Evolutionary conservation across 2,329 filamentous ascomycete genomes (phyloP), one percentile per base, ranked within the genome.

Genomic region (Tolypocladium inflatum): DNA sequence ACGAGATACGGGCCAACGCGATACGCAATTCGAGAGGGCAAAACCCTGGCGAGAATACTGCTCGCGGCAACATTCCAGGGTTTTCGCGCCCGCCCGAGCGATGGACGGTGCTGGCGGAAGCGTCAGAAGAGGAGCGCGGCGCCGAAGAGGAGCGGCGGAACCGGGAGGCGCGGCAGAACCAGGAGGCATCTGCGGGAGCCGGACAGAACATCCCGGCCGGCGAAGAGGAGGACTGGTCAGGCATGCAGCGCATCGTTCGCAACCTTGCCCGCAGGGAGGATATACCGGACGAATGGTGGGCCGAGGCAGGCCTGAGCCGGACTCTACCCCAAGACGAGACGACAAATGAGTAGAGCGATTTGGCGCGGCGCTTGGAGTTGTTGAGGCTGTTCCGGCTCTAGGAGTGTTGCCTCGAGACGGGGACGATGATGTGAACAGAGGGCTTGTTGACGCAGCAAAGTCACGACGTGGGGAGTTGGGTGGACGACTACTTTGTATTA

Each of bases 271-370:
- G 82, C 21, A 78, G 89, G 30, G 82, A 90, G 66, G 88, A 92
- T 64, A 87, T 94, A 57, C 88, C 89, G 0, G 89, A 94, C 61
- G 86, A 90, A 62, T 92, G 88, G 85, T 95, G 90, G 90, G 83
- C 83, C 59, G 81, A 83, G 65, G 86, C 80, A 59, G 87, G 87
- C 48, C 78, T 90, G 62, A 85, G 79, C 66, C 81, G 85, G 62
- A 86, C 78, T 17, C 72, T 84, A 57, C 67, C 67, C 41, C 67
- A 64, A 54, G 69, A 69, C 45, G 69, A 64, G 57, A 61, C 58
- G 56, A 48, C 53, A 30, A 54, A 45, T 50, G 53, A 51, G 35
- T 58, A 58, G 57, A 30, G 42, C 33, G 30, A 45, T 48, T 55
- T 55, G 54, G 8, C 41, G 30, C 54, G 33, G 19, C 39, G 39